phyloP scores from a whole-genome alignment of 495 filamentous ascomycete species.

The Annulohypoxylon bovei region DNA sequence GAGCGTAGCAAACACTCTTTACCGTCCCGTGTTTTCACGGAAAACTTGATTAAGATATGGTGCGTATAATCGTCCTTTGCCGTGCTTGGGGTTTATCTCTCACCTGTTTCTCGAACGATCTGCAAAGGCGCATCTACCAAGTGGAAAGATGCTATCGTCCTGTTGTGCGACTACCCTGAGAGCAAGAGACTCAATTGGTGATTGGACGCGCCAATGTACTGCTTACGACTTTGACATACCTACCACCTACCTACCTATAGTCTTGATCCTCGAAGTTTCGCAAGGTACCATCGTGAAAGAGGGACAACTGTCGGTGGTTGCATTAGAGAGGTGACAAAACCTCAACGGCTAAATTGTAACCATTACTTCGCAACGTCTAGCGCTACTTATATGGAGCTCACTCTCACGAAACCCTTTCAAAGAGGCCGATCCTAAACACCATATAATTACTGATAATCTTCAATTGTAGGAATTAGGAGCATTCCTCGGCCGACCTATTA shows the following conservation, averaged over 20 bases:
- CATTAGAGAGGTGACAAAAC: slow-evolving; percentile 20
- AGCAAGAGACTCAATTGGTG: not conserved
- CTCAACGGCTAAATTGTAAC: slow-evolving; percentile 20
- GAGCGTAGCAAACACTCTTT: slow-evolving; percentile 17
- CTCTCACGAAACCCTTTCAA: not conserved
- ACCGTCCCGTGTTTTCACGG: not conserved
- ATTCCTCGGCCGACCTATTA: not conserved
- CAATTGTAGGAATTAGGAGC: not conserved
- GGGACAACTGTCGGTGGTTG: slow-evolving; percentile 29
- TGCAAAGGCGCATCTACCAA: slow-evolving; percentile 1
- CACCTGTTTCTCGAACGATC: not conserved
- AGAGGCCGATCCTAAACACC: not conserved
- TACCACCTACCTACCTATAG: not conserved
- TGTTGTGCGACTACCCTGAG: slow-evolving; percentile 19
- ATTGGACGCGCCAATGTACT: slow-evolving; percentile 12
- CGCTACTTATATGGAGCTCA: not conserved
- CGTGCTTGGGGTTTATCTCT: not conserved
- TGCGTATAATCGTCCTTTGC: not conserved
- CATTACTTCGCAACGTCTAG: slow-evolving; percentile 1
- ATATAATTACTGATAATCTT: not conserved
- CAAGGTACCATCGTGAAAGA: slow-evolving; percentile 8
- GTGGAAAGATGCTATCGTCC: slow-evolving; percentile 4
- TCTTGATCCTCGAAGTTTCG: slow-evolving; percentile 13
- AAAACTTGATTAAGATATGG: not conserved
- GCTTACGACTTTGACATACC: slow-evolving; percentile 8